phyloP scores from a whole-genome alignment of 345 rosid genomes.

The Eucalyptus erythrocorys region DNA sequence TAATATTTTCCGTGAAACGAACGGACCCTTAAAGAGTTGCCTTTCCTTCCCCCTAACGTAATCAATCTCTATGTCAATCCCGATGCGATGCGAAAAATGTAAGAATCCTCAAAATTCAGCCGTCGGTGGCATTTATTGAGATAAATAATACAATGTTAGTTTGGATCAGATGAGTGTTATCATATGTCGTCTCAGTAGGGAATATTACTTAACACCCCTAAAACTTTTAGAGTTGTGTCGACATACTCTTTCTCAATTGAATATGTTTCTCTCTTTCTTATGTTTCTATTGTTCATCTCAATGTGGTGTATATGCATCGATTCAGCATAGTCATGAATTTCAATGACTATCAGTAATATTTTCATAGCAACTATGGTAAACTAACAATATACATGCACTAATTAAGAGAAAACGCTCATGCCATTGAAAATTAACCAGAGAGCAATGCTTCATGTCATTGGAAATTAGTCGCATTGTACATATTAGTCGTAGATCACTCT shows the following conservation, averaged over 20 bases:
- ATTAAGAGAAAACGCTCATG: not conserved
- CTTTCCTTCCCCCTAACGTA: not conserved
- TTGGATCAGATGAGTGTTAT: not conserved
- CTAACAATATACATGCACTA: too few species aligned
- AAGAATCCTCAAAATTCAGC: not conserved
- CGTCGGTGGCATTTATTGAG: not conserved
- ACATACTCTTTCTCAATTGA: not conserved
- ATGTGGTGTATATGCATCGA: not conserved
- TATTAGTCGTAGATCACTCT: not conserved
- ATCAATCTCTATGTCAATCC: accelerated
- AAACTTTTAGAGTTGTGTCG: too few species aligned
- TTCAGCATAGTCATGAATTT: too few species aligned
- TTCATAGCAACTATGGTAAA: not conserved
- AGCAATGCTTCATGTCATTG: not conserved
- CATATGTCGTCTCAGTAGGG: too few species aligned
- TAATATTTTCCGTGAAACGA: too few species aligned
- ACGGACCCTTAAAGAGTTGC: not conserved
- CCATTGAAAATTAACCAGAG: not conserved
- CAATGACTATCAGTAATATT: not conserved
- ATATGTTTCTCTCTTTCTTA: not conserved
- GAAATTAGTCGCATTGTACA: not conserved
- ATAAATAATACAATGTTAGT: not conserved
- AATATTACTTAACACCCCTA: too few species aligned
- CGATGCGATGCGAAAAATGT: not conserved
- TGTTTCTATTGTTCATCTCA: not conserved